phyloP scores from a whole-genome alignment of 2,329 filamentous ascomycete species.

The Paraconiothyrium sp. region DNA sequence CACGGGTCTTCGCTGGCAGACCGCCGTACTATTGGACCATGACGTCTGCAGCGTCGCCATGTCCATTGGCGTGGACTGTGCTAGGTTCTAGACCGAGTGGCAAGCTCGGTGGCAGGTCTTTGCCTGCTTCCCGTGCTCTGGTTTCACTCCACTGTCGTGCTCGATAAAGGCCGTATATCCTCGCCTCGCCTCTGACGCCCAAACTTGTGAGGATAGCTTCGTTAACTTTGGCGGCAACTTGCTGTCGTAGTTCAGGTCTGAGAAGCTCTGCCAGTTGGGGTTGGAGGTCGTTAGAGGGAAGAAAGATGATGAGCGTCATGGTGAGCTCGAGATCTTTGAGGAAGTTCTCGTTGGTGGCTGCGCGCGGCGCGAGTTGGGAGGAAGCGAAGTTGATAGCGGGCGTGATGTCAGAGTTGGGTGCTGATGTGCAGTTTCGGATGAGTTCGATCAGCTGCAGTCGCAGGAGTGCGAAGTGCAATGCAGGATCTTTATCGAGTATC shows the following conservation, averaged over 20 bases:
- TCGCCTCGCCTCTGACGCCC: constrained; percentile 78
- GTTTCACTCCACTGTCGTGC: constrained; percentile 87
- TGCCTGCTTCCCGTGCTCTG: constrained; percentile 59
- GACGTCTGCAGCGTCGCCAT: constrained; percentile 47
- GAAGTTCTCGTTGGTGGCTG: constrained; percentile 82
- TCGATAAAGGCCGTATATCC: constrained; percentile 81
- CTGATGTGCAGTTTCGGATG: constrained; percentile 78
- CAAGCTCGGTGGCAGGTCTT: constrained; percentile 52
- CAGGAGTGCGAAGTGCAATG: constrained; percentile 87
- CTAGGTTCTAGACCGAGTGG: constrained; percentile 52
- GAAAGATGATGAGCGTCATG: constrained; percentile 91
- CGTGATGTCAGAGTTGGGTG: constrained; percentile 75
- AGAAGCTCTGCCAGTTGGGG: constrained; percentile 79
- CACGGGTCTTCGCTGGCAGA: neutral
- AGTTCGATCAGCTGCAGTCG: constrained; percentile 93
- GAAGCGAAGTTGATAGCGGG: constrained; percentile 88
- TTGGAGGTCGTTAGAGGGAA: constrained; percentile 75
- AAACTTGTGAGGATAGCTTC: constrained; percentile 82
- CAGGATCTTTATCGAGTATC: constrained; percentile 86
- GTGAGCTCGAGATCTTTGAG: constrained; percentile 89
- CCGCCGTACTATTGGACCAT: constrained; percentile 41
- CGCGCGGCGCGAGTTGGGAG: constrained; percentile 84
- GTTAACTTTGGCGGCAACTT: constrained; percentile 90
- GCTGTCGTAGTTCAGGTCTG: constrained; percentile 78
- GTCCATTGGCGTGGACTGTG: constrained; percentile 36